Evolutionary conservation across 768 basidiomycete species (phyloP), one percentile per base, ranked within the genome.

Genomic region (Suillus tomentosus): DNA sequence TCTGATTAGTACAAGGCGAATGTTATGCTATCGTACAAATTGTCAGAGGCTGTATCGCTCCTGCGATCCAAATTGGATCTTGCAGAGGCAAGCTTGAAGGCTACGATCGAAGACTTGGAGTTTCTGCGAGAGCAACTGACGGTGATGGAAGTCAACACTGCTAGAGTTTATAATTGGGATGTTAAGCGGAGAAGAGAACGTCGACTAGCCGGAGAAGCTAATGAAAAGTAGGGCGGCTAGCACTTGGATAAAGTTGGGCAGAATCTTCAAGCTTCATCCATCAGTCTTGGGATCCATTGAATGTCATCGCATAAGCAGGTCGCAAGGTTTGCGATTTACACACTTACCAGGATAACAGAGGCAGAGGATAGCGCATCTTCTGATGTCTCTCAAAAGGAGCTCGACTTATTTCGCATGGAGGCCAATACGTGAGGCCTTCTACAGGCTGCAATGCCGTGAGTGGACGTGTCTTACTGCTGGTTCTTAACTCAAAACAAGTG

Each of bases 121-220:
- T 99, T 93, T 74, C 77, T 99, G 64, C 82, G 94, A 60, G 97
- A 99, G 72, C 97, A 99, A 75, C 82, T 95, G 60, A 99, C 97
- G 6, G 86, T 97, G 11, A 97, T 98, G 92, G 96, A 99, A 73
- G 87, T 88, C 45, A 99, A 99, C 73, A 95, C 93, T 14, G 96
- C 96, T 7, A 82, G 97, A 43, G 90, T 96, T 60, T 98, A 96
- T 74, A 99, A 99, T 73, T 96, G 92, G 91, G 95, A 96, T 73
- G 94, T 96, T 36, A 94, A 93, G 73, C 78, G 89, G 68, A 80
- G 94, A 74, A 78, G 92, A 74, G 89, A 89, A 54, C 76, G 76
- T 68, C 76, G 86, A 64, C 74, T 77, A 68, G 72, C 71, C 62
- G 83, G 81, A 60, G 80, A 78, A 60, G 65, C 69, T 39, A 50